phyloP scores from a whole-genome alignment of 2,329 filamentous ascomycete species.

The Diaporthe helianthi region DNA sequence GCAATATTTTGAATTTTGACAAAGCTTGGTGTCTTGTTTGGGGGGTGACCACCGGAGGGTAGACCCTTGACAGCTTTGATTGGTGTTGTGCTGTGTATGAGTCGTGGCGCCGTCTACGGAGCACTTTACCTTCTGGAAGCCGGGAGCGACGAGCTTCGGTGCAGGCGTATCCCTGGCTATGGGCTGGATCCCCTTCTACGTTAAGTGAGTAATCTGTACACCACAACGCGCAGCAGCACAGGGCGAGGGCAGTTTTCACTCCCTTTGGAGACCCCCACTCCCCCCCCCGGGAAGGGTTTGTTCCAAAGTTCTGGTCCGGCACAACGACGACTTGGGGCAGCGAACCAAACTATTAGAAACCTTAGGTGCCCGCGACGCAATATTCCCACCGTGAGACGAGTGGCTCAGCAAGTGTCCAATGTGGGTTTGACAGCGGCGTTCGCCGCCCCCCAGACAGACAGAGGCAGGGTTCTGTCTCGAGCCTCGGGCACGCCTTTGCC shows the following conservation, averaged over 20 bases:
- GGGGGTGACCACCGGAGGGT: not conserved
- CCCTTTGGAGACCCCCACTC: too few relatives aligned
- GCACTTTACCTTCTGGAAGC: slow-evolving; percentile 28
- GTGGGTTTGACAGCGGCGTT: slow-evolving; percentile 23
- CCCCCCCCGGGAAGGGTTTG: not conserved
- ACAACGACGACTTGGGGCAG: not conserved
- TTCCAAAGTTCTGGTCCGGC: not conserved
- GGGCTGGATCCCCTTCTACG: not conserved
- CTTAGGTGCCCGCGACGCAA: not conserved
- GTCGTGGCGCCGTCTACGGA: not conserved
- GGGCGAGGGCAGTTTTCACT: not conserved
- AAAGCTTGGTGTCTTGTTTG: not conserved
- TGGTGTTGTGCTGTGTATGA: too few relatives aligned
- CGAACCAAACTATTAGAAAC: not conserved
- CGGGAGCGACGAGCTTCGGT: not conserved
- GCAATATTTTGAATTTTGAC: not conserved
- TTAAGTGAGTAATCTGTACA: too few relatives aligned
- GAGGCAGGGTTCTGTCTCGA: not conserved
- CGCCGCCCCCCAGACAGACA: not conserved
- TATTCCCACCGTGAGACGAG: slow-evolving; percentile 2
- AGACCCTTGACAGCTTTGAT: not conserved
- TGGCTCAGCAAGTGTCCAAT: slow-evolving; percentile 2
- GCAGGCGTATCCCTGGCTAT: slow-evolving; percentile 28
- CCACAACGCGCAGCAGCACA: not conserved
- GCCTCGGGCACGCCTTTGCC: slow-evolving; percentile 18